Evolutionary conservation across 345 rosid species (phyloP).

Genomic region (Toxicodendron radicans): DNA sequence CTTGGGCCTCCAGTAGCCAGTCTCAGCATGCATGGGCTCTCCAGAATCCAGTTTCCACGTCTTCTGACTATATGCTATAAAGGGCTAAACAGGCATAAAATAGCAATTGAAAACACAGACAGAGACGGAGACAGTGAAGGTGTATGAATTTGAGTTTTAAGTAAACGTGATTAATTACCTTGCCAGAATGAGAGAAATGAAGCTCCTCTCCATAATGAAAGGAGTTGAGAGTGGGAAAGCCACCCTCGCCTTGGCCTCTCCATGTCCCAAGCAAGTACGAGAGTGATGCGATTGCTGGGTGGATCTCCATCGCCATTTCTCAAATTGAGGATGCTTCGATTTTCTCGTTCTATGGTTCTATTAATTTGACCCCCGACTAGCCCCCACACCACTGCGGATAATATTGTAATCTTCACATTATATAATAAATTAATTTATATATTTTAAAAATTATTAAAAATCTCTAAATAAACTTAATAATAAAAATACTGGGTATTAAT

Average conservation of each 20-base stretch:
- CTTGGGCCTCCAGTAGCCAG: conserved; percentile 71
- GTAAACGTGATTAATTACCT: conserved; percentile 22
- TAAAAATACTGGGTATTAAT: too few species aligned
- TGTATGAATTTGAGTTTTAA: too few species aligned
- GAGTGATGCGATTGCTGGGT: conserved; percentile 57
- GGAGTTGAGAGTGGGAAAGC: conserved; percentile 57
- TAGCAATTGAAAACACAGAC: background rate
- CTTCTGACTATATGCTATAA: conserved; percentile 62
- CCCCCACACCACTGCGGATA: too few species aligned
- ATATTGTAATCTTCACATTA: too few species aligned
- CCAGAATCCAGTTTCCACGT: conserved; percentile 66
- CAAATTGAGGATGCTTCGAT: too few species aligned
- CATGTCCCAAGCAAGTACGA: conserved; percentile 67
- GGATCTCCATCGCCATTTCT: conserved; percentile 26
- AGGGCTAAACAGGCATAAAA: conserved; percentile 42
- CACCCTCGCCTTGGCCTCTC: conserved; percentile 78
- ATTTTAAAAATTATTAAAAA: too few species aligned
- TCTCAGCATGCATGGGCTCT: conserved; percentile 80
- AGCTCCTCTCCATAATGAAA: conserved; percentile 73
- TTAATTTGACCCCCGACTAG: too few species aligned
- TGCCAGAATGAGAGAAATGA: conserved; percentile 57
- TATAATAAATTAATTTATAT: too few species aligned
- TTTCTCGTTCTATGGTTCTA: too few species aligned
- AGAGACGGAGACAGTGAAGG: conserved; percentile 12
- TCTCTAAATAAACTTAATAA: too few species aligned